Percentiles rank a stretch among this genome's conserved stretches.
Evolutionary conservation across 164 flowering plant species (phyloP).

Genomic region (Litsea cubeba): DNA sequence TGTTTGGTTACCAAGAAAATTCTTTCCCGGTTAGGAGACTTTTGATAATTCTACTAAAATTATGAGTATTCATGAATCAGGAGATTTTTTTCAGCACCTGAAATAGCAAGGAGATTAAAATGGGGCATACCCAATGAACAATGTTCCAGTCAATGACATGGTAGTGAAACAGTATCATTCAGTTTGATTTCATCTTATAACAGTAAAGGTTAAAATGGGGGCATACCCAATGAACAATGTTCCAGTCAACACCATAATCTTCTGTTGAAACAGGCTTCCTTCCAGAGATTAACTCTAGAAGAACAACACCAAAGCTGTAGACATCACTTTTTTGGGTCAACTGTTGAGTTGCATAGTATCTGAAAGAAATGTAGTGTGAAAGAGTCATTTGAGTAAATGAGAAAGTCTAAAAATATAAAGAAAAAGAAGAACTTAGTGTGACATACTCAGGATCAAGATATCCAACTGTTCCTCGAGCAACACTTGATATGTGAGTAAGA

Average conservation of each 20-base stretch:
- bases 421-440: neutral
- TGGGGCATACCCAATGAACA: neutral
- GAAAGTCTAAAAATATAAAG: neutral
- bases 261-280: slow-evolving; percentile 72
- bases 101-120: too few relatives aligned
- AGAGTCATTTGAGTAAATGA: slow-evolving; percentile 6
- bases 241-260: slow-evolving; percentile 83
- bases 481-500: slow-evolving; percentile 85
- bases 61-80: too few relatives aligned
- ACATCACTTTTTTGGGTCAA: slow-evolving; percentile 90
- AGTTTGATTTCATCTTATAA: too few relatives aligned
- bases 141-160: too few relatives aligned
- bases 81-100: too few relatives aligned
- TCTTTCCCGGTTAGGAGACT: too few relatives aligned
- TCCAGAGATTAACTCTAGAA: slow-evolving; percentile 83
- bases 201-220: neutral
- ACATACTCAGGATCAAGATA: slow-evolving; percentile 97
- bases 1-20: too few relatives aligned
- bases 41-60: too few relatives aligned
- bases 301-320: slow-evolving; percentile 92
- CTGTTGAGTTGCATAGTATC: slow-evolving; percentile 85
- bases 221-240: slow-evolving; percentile 94
- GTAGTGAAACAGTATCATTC: too few relatives aligned
- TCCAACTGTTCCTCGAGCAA: slow-evolving; percentile 87
- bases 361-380: slow-evolving; percentile 19